phyloP scores from a whole-genome alignment of 345 rosid genomes.

The Laguncularia racemosa region DNA sequence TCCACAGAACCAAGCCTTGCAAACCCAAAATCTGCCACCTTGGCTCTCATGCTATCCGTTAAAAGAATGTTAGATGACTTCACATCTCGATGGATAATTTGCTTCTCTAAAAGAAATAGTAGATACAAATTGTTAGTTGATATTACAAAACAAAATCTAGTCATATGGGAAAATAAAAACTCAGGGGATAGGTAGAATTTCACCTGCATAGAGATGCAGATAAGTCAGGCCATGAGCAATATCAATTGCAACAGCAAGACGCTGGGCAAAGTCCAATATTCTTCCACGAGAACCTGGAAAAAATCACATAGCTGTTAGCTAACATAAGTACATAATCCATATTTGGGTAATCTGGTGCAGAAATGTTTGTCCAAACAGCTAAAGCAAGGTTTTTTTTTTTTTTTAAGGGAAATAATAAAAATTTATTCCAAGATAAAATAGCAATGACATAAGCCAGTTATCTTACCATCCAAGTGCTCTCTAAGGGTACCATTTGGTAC shows the following conservation, averaged over 20 bases:
- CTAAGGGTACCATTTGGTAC: constrained; percentile 91
- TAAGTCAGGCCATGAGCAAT: constrained; percentile 92
- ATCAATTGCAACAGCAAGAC: constrained; percentile 89
- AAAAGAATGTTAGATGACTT: constrained; percentile 92
- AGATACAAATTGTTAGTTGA: background rate
- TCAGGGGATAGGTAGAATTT: background rate
- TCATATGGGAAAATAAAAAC: background rate
- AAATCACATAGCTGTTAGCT: no score
- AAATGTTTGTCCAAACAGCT: background rate
- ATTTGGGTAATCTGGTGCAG: no score
- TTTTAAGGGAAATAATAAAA: no score
- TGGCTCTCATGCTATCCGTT: constrained; percentile 89
- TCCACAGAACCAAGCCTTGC: constrained; percentile 79
- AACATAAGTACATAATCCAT: no score
- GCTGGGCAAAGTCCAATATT: constrained; percentile 77
- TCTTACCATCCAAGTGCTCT: constrained; percentile 92
- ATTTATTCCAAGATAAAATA: no score
- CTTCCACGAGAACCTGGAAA: constrained; percentile 54
- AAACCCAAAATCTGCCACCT: constrained; percentile 95
- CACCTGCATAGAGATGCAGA: constrained; percentile 91
- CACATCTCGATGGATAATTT: constrained; percentile 89
- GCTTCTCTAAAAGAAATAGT: constrained; percentile 52
- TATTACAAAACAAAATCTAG: background rate
- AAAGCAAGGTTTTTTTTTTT: background rate
- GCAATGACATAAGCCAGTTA: no score